A percentile compares a stretch with the other conserved stretches of the same genome.
phyloP scores from a whole-genome alignment of 495 filamentous ascomycete genomes.

The Talaromyces ruber region DNA sequence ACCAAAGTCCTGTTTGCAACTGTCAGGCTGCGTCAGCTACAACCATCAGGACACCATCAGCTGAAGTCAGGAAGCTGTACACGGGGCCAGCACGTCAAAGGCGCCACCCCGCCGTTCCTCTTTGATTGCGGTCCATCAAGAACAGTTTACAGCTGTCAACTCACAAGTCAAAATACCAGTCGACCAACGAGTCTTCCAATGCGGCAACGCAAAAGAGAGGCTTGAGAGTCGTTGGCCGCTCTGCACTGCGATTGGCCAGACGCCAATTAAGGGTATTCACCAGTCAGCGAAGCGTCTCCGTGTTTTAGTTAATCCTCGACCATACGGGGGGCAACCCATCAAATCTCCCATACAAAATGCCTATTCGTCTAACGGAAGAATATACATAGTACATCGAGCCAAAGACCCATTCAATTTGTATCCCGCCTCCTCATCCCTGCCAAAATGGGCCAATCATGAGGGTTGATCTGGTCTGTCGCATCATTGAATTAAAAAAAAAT shows the following conservation, averaged over 20 bases:
- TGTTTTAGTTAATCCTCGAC: background rate
- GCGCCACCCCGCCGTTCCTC: background rate
- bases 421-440: background rate
- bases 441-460: background rate
- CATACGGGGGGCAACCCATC: background rate
- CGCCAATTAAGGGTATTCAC: background rate
- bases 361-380: background rate
- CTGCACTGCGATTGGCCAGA: background rate
- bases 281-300: background rate
- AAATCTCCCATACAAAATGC: background rate
- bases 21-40: background rate
- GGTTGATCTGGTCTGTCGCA: background rate
- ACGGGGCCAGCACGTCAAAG: background rate
- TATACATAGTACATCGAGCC: background rate
- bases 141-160: background rate
- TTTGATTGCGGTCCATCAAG: background rate
- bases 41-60: background rate
- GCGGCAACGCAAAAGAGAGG: background rate
- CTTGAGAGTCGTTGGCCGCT: background rate
- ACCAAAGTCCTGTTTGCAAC: background rate
- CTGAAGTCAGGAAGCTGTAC: background rate
- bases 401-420: background rate
- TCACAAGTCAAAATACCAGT: background rate
- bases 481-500: background rate
- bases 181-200: background rate